These are phyloP conservation scores for Babesia sp. DNA, from an alignment of 169 alveolate species.

Conservation along the genomic window DNA sequence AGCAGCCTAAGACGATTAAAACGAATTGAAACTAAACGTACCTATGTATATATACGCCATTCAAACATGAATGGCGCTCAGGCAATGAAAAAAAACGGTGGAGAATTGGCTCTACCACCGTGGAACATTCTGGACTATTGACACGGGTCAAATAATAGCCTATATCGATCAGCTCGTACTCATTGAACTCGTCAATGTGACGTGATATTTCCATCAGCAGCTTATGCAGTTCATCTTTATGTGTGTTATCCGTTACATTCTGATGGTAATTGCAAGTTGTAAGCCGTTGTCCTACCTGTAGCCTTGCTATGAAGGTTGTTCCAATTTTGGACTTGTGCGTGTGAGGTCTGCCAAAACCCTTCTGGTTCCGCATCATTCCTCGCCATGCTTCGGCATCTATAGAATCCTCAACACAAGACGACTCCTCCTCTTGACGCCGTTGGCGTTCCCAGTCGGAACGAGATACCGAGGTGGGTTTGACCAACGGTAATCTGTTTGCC, in stretches of 20 bases:
- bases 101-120: conserved; percentile 55
- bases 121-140: conserved; percentile 38
- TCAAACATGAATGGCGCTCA: conserved; percentile 61
- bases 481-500: conserved; percentile 16
- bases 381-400: neutral
- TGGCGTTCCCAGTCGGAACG: conserved; percentile 35
- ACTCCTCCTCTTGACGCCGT: conserved; percentile 7
- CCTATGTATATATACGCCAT: conserved; percentile 66
- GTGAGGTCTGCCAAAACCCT: conserved; percentile 49
- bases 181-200: conserved; percentile 49
- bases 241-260: conserved; percentile 37
- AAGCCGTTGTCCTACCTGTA: conserved; percentile 15
- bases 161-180: conserved; percentile 63
- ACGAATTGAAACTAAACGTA: neutral
- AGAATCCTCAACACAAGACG: neutral
- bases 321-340: conserved; percentile 41
- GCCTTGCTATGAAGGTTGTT: conserved; percentile 18
- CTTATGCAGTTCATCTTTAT: conserved; percentile 3
- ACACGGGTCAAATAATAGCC: conserved; percentile 58
- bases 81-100: conserved; percentile 67
- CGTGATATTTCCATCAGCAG: conserved; percentile 44
- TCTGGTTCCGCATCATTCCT: conserved; percentile 11
- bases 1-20: conserved; percentile 45
- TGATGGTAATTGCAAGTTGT: neutral
- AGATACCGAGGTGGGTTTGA: conserved; percentile 12